Conservation (phyloP, 257 asterid species). For the Solanum bulbocastanum region DNA sequence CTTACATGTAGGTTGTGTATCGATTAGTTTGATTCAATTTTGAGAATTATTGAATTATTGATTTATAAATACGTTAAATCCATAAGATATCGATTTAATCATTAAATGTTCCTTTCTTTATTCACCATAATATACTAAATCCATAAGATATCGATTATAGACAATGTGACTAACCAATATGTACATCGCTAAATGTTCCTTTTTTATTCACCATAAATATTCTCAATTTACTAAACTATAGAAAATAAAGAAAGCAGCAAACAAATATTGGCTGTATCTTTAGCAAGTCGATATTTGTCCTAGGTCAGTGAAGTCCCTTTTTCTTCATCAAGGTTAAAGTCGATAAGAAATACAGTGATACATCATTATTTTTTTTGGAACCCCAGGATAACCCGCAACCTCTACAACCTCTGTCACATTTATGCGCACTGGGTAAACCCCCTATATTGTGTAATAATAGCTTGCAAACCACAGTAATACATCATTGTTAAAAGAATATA, state of each 20-base stretch:
- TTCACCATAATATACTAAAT: too few species aligned
- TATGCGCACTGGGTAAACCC: too few species aligned
- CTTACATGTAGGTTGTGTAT: neutral
- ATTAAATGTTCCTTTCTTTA: too few species aligned
- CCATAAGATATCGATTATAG: too few species aligned
- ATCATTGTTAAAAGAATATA: neutral
- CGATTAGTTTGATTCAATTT: neutral
- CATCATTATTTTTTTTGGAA: too few species aligned
- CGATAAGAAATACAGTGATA: neutral
- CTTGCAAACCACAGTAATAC: too few species aligned
- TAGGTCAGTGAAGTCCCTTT: neutral
- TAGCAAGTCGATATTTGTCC: neutral
- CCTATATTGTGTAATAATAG: too few species aligned
- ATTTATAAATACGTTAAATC: too few species aligned
- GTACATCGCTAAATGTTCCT: neutral
- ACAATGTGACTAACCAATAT: neutral
- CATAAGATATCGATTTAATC: too few species aligned
- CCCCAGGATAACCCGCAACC: too few species aligned
- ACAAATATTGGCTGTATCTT: neutral
- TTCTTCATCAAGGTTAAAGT: neutral
- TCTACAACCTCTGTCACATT: too few species aligned
- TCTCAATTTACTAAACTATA: too few species aligned
- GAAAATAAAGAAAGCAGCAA: neutral
- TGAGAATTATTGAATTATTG: accelerated
- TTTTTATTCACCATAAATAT: neutral